Evolutionary conservation across 345 rosid genomes (phyloP).

Genomic region (Psidium guajava): DNA sequence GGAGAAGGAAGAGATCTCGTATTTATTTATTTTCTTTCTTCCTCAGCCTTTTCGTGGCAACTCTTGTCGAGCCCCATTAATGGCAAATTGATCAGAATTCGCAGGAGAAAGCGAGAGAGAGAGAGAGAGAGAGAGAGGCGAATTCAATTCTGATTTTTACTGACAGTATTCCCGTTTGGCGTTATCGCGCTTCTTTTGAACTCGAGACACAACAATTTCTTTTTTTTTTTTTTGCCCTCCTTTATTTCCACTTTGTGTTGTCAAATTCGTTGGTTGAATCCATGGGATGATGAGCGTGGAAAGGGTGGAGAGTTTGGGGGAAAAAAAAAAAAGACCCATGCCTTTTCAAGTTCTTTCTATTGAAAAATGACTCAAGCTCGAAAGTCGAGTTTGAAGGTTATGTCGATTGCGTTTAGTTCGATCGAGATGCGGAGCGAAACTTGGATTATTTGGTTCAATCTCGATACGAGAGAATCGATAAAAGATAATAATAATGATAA

Average conservation of each 20-base stretch:
- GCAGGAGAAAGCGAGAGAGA: background rate
- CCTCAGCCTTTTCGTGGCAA: background rate
- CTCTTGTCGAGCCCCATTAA: background rate
- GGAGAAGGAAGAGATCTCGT: background rate
- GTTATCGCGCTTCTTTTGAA: background rate
- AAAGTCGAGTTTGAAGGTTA: background rate
- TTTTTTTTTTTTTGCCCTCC: too few species aligned
- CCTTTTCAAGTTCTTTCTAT: background rate
- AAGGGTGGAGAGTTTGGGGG: background rate
- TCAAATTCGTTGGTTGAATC: background rate
- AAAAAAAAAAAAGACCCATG: background rate
- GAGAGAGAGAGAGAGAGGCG: background rate
- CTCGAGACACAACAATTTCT: background rate
- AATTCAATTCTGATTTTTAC: background rate
- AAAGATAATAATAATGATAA: too few species aligned
- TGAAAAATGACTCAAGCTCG: background rate
- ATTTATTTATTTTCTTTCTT: too few species aligned
- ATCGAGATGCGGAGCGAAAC: fast-evolving
- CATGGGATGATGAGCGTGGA: background rate
- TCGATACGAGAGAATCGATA: background rate
- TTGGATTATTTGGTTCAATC: background rate
- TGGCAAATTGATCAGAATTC: background rate
- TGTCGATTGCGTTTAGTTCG: background rate
- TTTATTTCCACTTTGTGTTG: too few species aligned
- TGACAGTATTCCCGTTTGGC: background rate